These are phyloP conservation scores for Spongospora subterranea DNA, from an alignment of 208 protist genomes.

Conservation along the genomic window DNA sequence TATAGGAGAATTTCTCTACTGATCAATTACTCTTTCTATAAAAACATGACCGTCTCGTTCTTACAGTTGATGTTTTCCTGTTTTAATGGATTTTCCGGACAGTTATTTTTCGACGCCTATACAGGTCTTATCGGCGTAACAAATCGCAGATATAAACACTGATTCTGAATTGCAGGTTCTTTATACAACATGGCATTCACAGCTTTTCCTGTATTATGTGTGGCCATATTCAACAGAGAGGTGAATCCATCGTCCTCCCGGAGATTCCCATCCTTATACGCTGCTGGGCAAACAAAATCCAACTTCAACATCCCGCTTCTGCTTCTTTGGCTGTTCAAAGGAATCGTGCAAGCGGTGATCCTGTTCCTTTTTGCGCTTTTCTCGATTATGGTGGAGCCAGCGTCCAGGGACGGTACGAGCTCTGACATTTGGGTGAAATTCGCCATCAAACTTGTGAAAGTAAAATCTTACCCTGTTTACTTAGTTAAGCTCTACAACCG, in stretches of 20 bases:
- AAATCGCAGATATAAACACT: not conserved
- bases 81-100: slow-evolving; percentile 62
- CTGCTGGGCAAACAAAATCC: not conserved
- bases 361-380: slow-evolving; percentile 52
- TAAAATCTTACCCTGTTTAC: not conserved
- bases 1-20: slow-evolving; percentile 87
- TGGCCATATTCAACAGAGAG: slow-evolving; percentile 55
- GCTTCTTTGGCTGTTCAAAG: slow-evolving; percentile 13
- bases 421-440: not conserved
- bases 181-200: slow-evolving; percentile 66
- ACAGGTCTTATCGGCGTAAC: not conserved
- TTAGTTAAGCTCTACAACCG: not conserved
- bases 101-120: slow-evolving; percentile 64
- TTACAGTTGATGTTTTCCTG: slow-evolving; percentile 64
- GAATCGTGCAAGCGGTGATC: slow-evolving; percentile 34
- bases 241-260: not conserved
- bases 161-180: slow-evolving; percentile 1
- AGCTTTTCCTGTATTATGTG: slow-evolving; percentile 62
- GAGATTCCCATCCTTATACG: slow-evolving; percentile 51
- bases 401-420: not conserved
- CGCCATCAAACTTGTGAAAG: not conserved
- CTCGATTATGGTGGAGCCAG: not conserved
- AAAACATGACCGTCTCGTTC: slow-evolving; percentile 74
- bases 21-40: slow-evolving; percentile 96
- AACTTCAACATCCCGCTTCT: slow-evolving; percentile 31